phyloP scores from a whole-genome alignment of 164 flowering plant genomes.

The Protea cynaroides region DNA sequence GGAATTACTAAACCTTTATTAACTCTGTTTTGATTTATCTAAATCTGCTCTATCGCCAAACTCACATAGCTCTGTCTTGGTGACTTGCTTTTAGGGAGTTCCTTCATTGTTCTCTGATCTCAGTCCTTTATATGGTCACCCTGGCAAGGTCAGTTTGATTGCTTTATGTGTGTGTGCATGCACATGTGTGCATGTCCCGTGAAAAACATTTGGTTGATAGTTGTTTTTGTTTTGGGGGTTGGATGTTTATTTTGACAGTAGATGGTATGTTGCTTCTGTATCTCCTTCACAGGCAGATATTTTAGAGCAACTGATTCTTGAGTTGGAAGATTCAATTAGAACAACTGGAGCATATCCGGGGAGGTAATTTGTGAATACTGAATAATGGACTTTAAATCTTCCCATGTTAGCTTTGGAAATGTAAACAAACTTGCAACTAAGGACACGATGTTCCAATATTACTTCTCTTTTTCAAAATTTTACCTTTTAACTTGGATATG shows the following conservation, averaged over 20 bases:
- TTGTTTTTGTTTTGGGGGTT: no score
- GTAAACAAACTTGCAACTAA: not conserved
- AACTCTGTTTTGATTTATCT: slow-evolving; percentile 2
- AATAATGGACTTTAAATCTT: no score
- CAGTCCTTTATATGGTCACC: slow-evolving; percentile 77
- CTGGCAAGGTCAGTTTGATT: slow-evolving; percentile 67
- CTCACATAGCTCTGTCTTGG: slow-evolving; percentile 1
- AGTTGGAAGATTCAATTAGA: slow-evolving; percentile 69
- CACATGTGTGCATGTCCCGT: not conserved
- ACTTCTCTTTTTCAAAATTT: not conserved
- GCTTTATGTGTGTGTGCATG: not conserved
- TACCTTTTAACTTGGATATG: not conserved
- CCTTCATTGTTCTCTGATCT: slow-evolving; percentile 98
- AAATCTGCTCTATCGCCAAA: not conserved
- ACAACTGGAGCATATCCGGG: slow-evolving; percentile 72
- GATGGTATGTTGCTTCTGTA: slow-evolving; percentile 2
- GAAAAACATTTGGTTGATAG: not conserved
- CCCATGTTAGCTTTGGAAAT: no score
- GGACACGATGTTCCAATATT: not conserved
- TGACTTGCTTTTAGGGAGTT: slow-evolving; percentile 62
- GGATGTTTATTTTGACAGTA: not conserved
- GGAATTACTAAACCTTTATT: no score
- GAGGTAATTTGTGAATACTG: no score
- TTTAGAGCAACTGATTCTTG: slow-evolving; percentile 71
- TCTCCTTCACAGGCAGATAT: slow-evolving; percentile 65